Percentiles rank a stretch among this genome's conserved stretches.
These are phyloP conservation scores for Hygrophoropsis aurantiaca DNA, from an alignment of 768 basidiomycete genomes.

Conservation along the genomic window DNA sequence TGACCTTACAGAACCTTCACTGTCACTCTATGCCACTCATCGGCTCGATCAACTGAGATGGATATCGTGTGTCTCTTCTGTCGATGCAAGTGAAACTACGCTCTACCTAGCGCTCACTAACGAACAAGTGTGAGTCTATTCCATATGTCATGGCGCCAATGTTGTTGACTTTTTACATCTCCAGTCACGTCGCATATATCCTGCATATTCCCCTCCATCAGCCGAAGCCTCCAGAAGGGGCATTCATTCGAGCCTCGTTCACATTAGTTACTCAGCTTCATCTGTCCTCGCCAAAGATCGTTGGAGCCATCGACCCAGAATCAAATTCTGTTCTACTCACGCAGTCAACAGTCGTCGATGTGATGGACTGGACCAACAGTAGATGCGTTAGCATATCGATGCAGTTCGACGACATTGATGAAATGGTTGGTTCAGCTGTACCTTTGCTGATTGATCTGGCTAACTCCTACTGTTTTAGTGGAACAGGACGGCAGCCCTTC, in stretches of 20 bases:
- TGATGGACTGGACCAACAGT: constrained; percentile 39
- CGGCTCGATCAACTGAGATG: not conserved
- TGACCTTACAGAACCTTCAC: not conserved
- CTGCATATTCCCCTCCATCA: constrained; percentile 4
- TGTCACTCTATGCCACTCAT: not conserved
- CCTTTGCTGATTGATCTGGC: not conserved
- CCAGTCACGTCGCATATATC: not conserved
- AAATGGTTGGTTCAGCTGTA: constrained; percentile 26
- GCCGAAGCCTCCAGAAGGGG: not conserved
- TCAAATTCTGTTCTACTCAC: constrained; percentile 33
- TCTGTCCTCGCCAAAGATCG: constrained; percentile 13
- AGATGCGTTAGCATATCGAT: constrained; percentile 22
- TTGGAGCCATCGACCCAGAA: constrained; percentile 36
- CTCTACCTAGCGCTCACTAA: constrained; percentile 16
- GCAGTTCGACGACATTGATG: constrained; percentile 25
- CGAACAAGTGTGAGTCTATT: constrained; percentile 11
- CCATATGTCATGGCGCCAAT: not conserved
- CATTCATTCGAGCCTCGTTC: not conserved
- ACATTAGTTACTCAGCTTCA: constrained; percentile 12
- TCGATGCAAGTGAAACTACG: constrained; percentile 3
- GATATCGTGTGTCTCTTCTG: not conserved
- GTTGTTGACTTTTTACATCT: not conserved
- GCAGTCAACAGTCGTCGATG: constrained; percentile 27
- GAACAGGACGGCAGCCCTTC: constrained; percentile 42
- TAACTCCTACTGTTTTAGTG: constrained; percentile 24